These are phyloP conservation scores for Boletellus ananas DNA, from an alignment of 768 basidiomycete genomes.

Conservation along the genomic window DNA sequence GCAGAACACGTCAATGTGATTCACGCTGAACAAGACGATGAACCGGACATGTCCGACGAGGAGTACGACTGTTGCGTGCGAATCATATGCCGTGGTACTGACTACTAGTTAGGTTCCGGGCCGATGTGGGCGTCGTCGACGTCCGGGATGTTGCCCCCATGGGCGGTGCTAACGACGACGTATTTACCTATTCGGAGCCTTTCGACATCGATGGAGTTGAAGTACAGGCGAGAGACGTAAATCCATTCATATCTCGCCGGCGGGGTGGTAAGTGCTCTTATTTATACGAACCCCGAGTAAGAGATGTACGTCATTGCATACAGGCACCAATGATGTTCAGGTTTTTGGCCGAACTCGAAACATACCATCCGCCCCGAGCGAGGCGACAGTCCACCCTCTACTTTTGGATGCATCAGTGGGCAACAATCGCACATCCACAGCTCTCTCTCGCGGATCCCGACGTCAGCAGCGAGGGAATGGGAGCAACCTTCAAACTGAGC, in stretches of 20 bases:
- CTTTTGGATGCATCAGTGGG: slow-evolving; percentile 59
- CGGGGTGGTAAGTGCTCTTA: slow-evolving; percentile 36
- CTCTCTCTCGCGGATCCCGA: slow-evolving; percentile 47
- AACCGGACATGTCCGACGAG: slow-evolving; percentile 64
- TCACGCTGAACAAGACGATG: slow-evolving; percentile 58
- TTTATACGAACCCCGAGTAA: not conserved
- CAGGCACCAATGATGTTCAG: slow-evolving; percentile 52
- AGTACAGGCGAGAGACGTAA: slow-evolving; percentile 40
- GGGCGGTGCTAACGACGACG: slow-evolving; percentile 39
- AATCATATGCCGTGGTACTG: slow-evolving; percentile 7
- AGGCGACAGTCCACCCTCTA: slow-evolving; percentile 78
- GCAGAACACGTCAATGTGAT: slow-evolving; percentile 54
- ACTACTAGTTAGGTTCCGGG: slow-evolving; percentile 34
- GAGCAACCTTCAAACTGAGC: slow-evolving; percentile 46
- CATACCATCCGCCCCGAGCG: slow-evolving; percentile 48
- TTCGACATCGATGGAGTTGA: slow-evolving; percentile 45
- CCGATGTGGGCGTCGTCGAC: slow-evolving; percentile 39
- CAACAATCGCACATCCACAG: slow-evolving; percentile 41
- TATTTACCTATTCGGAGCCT: slow-evolving; percentile 54
- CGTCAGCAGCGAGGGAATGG: slow-evolving; percentile 55
- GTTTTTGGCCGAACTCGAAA: slow-evolving; percentile 64
- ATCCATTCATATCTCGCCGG: slow-evolving; percentile 49
- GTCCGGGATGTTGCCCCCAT: slow-evolving; percentile 29
- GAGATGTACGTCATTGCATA: slow-evolving; percentile 1
- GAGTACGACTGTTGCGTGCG: slow-evolving; percentile 40